Percentiles rank a stretch among this genome's conserved stretches.
These are phyloP conservation scores for Vigna radiata DNA, from an alignment of 306 rosid species.

Conservation along the genomic window DNA sequence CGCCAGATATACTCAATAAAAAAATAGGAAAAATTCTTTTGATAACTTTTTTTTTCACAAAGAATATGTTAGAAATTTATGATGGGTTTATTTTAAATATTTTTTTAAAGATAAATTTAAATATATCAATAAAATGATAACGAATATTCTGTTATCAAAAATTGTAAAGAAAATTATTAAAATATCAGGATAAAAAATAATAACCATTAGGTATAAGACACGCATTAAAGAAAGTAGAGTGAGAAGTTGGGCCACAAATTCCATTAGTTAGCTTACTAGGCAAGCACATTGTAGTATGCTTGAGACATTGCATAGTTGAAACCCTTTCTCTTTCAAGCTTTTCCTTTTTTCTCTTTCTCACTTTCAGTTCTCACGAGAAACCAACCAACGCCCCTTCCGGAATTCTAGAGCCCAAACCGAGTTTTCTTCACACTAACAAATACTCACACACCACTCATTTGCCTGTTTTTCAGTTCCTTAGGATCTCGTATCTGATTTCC, in stretches of 20 bases:
- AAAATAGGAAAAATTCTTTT: too few species aligned
- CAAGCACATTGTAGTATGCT: slow-evolving; percentile 39
- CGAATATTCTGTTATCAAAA: too few species aligned
- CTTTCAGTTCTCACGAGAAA: slow-evolving; percentile 38
- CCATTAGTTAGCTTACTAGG: slow-evolving; percentile 30
- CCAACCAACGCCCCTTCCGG: slow-evolving; percentile 44
- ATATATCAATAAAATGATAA: too few species aligned
- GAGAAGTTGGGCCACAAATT: slow-evolving; percentile 8
- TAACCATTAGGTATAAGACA: not conserved
- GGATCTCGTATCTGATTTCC: not conserved
- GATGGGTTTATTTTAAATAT: too few species aligned
- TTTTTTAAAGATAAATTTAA: too few species aligned
- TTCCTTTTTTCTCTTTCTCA: slow-evolving; percentile 6
- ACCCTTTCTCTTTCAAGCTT: slow-evolving; percentile 42
- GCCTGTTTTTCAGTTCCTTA: too few species aligned
- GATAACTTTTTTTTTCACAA: too few species aligned
- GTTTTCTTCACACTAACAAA: not conserved
- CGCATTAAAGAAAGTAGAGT: not conserved
- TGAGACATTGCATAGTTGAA: slow-evolving; percentile 6
- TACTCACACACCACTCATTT: too few species aligned
- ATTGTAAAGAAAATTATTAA: too few species aligned
- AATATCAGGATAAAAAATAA: not conserved
- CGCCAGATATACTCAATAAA: not conserved
- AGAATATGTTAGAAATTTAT: too few species aligned
- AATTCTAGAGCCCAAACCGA: not conserved